Percentiles rank a stretch among this genome's conserved stretches.
Evolutionary conservation across 2,329 filamentous ascomycete genomes (phyloP).

Genomic region (Ophiostoma populinum): DNA sequence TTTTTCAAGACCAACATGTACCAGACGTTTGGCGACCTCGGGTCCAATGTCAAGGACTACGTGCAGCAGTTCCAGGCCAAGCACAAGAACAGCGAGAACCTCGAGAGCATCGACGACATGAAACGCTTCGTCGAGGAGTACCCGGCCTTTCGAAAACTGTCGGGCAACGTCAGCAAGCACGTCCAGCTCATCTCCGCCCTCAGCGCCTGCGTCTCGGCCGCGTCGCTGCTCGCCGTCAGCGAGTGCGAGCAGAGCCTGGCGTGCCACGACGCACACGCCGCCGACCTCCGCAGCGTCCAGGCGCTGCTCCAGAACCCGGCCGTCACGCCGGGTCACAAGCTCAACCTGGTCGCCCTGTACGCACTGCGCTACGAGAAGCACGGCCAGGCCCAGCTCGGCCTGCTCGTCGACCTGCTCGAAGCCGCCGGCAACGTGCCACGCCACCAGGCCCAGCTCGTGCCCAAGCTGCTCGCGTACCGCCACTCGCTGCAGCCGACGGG

Average conservation of each 20-base stretch:
- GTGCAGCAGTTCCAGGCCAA: conserved; percentile 96
- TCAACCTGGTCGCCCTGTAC: conserved; percentile 85
- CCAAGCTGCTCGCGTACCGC: conserved; percentile 71
- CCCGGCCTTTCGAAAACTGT: conserved; percentile 90
- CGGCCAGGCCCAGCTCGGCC: conserved; percentile 60
- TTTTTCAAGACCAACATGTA: conserved; percentile 99
- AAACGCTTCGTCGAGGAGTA: conserved; percentile 99
- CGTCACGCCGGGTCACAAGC: conserved; percentile 66
- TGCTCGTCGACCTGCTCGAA: conserved; percentile 71
- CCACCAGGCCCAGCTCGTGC: conserved; percentile 60
- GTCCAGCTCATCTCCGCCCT: conserved; percentile 91
- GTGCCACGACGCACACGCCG: conserved; percentile 87
- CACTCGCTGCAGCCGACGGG: conserved; percentile 75
- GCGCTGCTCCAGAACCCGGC: conserved; percentile 63
- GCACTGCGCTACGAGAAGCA: conserved; percentile 83
- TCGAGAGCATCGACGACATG: conserved; percentile 96
- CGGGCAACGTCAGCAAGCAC: conserved; percentile 96
- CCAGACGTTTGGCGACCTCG: conserved; percentile 88
- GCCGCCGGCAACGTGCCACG: conserved; percentile 68
- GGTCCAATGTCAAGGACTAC: conserved; percentile 94
- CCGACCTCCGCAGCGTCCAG: conserved; percentile 79
- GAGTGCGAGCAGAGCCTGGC: conserved; percentile 93
- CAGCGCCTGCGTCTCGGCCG: conserved; percentile 68
- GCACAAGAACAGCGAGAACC: conserved; percentile 89
- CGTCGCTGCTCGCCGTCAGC: conserved; percentile 85